Evolutionary conservation across 768 basidiomycete genomes (phyloP), one percentile per base, ranked within the genome.

Genomic region (Panaeolus papilionaceus): DNA sequence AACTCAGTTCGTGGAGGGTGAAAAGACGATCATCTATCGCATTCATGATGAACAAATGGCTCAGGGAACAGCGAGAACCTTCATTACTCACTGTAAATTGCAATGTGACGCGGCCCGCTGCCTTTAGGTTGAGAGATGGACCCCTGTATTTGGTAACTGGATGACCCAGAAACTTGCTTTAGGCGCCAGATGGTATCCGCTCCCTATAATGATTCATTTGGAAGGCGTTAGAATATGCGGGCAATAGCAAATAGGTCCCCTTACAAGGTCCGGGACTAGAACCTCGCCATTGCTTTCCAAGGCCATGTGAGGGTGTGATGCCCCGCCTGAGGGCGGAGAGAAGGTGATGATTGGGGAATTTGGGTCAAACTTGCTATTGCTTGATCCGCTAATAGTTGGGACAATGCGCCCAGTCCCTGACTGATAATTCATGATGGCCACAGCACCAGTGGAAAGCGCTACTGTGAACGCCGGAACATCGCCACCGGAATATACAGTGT

Each of bases 101-200:
- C 75, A 47, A 78, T 78, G 58, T 79, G 79, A 49, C 91, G 81
- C 1, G 92, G 92, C 1, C 91, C 91, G 64, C 88, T 88, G 20
- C 88, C 89, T 16, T 75, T 71, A 4, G 88, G 87, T 63, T 88
- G 88, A 54, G 83, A 79, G 61, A 92, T 90, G 40, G 82, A 80
- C 0, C 91, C 90, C 62, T 87, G 86, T 51, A 92, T 85, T 44
- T 72, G 76, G 77, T 82, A 92, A 33, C 54, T 58, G 2, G 79
- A 73, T 0, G 85, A 84, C 0, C 84, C 75, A 7, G 76, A 79
- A 62, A 83, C 75, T 58, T 83, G 78, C 49, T 79, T 82, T 2
- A 92, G 79, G 45, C 91, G 81, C 89, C 91, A 93, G 66, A 92
- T 86, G 66, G 82, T 89, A 76, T 92, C 91, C 0, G 76, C 85